Percentiles rank a stretch among this genome's conserved stretches.
Conservation (phyloP, 164 flowering plant genomes). For the Nymphaea thermarum region DNA sequence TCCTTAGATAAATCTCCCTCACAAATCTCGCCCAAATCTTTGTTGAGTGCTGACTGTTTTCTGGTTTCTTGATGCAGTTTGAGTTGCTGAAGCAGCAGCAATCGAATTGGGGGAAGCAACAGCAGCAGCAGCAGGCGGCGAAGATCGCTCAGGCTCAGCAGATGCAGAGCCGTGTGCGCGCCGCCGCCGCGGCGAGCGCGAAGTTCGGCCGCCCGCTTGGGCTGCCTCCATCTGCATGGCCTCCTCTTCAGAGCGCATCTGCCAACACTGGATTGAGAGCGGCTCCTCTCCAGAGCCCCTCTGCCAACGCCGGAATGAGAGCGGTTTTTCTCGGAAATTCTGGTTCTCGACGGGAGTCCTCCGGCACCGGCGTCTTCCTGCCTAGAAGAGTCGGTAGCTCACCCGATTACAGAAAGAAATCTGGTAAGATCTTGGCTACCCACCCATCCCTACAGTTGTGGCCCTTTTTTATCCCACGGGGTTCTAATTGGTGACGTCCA, state of each 20-base stretch:
- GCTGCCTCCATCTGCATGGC: slow-evolving; percentile 48
- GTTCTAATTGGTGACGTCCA: background rate
- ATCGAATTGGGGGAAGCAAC: slow-evolving; percentile 17
- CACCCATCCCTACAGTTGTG: no score
- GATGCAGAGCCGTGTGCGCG: slow-evolving; percentile 8
- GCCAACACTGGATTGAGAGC: slow-evolving; percentile 41
- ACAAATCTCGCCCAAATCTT: background rate
- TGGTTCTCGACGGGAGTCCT: slow-evolving; percentile 20
- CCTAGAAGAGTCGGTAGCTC: slow-evolving; percentile 28
- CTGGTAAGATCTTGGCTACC: slow-evolving; percentile 17
- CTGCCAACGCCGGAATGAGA: slow-evolving; percentile 33
- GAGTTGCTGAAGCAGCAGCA: slow-evolving; percentile 38
- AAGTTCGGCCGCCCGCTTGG: slow-evolving; percentile 20
- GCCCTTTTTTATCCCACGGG: background rate
- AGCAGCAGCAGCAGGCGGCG: slow-evolving; percentile 6
- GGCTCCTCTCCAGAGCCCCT: slow-evolving; percentile 22
- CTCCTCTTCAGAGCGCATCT: slow-evolving; percentile 33
- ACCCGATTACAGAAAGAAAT: slow-evolving; percentile 31
- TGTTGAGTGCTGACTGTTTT: background rate
- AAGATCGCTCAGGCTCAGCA: slow-evolving; percentile 7
- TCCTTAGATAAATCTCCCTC: background rate
- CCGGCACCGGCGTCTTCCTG: slow-evolving; percentile 71
- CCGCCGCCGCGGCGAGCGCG: slow-evolving; percentile 2
- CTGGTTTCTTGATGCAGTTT: slow-evolving; percentile 20
- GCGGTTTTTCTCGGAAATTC: slow-evolving; percentile 44